These are phyloP conservation scores for Fusarium musae DNA, from an alignment of 2,329 filamentous ascomycete species.

Conservation along the genomic window DNA sequence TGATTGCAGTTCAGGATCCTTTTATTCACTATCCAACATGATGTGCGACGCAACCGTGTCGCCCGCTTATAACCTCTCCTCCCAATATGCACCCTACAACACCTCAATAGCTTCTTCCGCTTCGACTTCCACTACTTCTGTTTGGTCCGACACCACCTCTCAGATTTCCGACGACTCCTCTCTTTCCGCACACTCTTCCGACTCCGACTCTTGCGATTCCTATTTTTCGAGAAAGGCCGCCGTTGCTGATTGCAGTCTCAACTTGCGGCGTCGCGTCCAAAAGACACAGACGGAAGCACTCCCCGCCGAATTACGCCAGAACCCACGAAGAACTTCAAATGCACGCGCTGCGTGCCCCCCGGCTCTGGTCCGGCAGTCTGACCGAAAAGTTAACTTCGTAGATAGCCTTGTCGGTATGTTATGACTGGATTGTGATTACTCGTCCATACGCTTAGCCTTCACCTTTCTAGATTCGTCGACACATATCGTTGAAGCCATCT, in stretches of 20 bases:
- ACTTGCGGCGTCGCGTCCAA: constrained; percentile 36
- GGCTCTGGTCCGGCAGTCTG: constrained; percentile 82
- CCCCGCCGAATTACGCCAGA: constrained; percentile 71
- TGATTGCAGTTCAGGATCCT: constrained; percentile 47
- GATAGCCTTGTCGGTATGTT: constrained; percentile 97
- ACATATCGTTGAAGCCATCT: constrained; percentile 96
- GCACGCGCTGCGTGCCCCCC: constrained; percentile 74
- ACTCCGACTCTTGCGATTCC: constrained; percentile 61
- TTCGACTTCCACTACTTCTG: constrained; percentile 79
- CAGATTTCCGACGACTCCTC: constrained; percentile 77
- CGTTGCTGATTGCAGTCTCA: constrained; percentile 38
- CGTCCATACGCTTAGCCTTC: constrained; percentile 49
- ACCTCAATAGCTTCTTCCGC: constrained; percentile 78
- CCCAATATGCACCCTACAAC: constrained; percentile 70
- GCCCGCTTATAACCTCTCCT: constrained; percentile 60
- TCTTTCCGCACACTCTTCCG: constrained; percentile 69
- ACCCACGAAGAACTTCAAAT: constrained; percentile 67
- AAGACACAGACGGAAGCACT: constrained; percentile 57
- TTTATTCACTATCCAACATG: constrained; percentile 64
- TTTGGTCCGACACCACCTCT: constrained; percentile 79
- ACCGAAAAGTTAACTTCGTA: constrained; percentile 95
- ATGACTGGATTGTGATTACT: constrained; percentile 38
- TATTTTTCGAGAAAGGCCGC: constrained; percentile 49
- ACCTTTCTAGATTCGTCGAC: constrained; percentile 84
- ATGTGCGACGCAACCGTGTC: constrained; percentile 63